phyloP scores from a whole-genome alignment of 495 filamentous ascomycete genomes.

The Tuber magnatum region DNA sequence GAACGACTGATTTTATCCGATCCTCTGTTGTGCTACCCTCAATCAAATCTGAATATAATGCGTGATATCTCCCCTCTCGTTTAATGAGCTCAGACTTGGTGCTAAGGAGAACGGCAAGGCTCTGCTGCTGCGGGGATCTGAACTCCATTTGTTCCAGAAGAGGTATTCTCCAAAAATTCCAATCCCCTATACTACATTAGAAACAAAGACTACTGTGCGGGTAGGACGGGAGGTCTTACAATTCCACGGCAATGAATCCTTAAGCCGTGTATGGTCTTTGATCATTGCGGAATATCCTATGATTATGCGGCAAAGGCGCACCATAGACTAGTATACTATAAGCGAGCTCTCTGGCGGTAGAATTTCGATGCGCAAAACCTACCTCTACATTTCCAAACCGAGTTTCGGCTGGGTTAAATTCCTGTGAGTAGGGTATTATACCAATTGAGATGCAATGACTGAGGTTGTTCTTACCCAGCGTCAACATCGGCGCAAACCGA shows the following conservation, averaged over 20 bases:
- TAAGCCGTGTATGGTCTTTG: not conserved
- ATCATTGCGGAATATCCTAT: not conserved
- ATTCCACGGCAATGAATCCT: not conserved
- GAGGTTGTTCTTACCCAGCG: not conserved
- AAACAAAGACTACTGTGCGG: not conserved
- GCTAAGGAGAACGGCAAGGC: not conserved
- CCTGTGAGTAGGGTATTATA: not conserved
- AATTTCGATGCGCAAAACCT: not conserved
- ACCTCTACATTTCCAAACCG: not conserved
- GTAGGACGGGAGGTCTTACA: not conserved
- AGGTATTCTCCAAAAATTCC: conserved; percentile 12
- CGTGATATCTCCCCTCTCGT: not conserved
- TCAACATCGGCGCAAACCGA: not conserved
- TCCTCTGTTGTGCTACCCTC: not conserved
- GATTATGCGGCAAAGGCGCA: not conserved
- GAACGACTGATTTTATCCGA: not conserved
- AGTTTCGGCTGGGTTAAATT: not conserved
- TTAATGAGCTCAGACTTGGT: not conserved
- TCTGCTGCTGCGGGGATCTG: conserved; percentile 15
- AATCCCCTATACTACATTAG: conserved; percentile 2
- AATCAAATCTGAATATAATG: not conserved
- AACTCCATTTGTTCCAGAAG: conserved; percentile 20
- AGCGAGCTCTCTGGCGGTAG: not conserved
- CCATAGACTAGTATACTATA: not conserved
- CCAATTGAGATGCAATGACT: not conserved